Base-by-base conservation (phyloP, 2,329 filamentous ascomycete species). In the Cladosporium halotolerans region DNA sequence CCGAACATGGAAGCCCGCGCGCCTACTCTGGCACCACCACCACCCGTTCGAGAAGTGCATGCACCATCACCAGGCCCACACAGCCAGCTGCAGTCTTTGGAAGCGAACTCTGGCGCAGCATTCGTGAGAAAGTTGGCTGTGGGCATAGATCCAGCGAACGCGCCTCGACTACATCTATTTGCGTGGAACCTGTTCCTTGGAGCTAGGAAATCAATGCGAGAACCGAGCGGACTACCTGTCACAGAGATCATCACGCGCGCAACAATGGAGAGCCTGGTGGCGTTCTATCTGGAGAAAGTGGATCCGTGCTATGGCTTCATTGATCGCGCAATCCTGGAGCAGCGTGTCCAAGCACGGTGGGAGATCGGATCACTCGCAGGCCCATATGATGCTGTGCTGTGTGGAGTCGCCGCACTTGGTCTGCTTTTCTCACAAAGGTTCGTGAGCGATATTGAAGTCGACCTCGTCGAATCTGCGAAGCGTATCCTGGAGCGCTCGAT, bases 51-150 rank as follows among this genome's bases (percentile, higher is more conserved):
- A 31, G 44, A 53, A 48, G 34, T 31, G 41, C 36, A 33, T 28
- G 18, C 28, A 31, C 16, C 43, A 31, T 44, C 51, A 18, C 31
- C 56, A 55, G 33, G 47, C n/a, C 40, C 28, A 31, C 51, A 53
- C 34, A 57, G 34, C 16, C 52, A 56, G 16, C 44, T 68, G 13
- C 67, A 67, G 3, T 75, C 75, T 0, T 60, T 79, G 0, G 76
- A 80, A 55, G 77, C 74, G 31, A 80, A 80, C 54, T 80, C 77
- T 0, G 77, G 76, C 0, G 74, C 77, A 0, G 76, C 77, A 0
- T 80, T 80, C 58, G 70, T 79, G 4, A 66, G 77, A 49, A 72
- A 71, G 38, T 62, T 81, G 40, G 77, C 73, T 0, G 65, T 79
- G 18, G 72, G 72, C 23, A 70, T 80, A 7, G 77, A 80, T 56